Evolutionary conservation across 169 alveolate species (phyloP).

Genomic region (Perkinsus marinus): DNA sequence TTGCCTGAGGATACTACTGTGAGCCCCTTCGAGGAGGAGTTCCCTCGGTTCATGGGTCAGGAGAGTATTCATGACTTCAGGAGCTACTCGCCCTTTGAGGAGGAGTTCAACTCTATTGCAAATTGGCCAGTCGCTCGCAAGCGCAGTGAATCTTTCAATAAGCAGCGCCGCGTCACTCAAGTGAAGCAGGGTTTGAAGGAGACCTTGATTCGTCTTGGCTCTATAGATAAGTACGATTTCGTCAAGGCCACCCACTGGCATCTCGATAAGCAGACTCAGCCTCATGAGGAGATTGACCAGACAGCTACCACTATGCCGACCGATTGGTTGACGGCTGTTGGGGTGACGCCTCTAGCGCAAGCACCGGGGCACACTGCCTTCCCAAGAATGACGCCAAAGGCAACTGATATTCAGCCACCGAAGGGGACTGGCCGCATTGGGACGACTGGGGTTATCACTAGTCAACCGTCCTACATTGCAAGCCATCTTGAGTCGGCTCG

Average conservation of each 20-base stretch:
- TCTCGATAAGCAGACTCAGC: background rate
- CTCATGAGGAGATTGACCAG: background rate
- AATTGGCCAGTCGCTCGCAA: background rate
- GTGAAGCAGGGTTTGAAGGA: background rate
- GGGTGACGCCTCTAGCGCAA: background rate
- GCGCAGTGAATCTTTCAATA: background rate
- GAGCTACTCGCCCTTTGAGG: background rate
- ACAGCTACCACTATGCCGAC: background rate
- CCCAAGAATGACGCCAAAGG: background rate
- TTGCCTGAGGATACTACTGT: background rate
- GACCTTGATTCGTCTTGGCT: background rate
- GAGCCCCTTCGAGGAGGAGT: background rate
- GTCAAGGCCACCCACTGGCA: background rate
- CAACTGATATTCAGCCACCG: background rate
- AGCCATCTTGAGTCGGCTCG: background rate
- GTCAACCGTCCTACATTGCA: background rate
- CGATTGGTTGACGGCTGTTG: background rate
- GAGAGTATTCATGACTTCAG: background rate
- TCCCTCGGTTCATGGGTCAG: background rate
- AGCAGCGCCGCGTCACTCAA: background rate
- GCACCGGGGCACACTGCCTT: background rate
- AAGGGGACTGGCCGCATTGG: background rate
- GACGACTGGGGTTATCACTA: background rate
- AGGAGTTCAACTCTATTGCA: background rate
- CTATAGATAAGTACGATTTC: background rate